Conservation (phyloP, 768 basidiomycete genomes). For the Amanita subjunquillea region DNA sequence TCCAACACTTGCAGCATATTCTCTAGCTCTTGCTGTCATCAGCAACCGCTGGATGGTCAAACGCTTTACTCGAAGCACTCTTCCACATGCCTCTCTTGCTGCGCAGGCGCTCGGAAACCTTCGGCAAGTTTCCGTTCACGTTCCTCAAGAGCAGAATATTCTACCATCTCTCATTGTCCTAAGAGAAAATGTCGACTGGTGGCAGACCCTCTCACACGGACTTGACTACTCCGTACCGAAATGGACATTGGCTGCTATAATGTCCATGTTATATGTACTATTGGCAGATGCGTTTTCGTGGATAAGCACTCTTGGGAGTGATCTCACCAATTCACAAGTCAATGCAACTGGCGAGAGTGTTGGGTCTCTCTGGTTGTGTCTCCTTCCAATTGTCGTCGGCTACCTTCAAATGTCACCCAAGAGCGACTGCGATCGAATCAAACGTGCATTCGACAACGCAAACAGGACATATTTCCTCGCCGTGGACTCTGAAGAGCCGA, state of each 20-base stretch:
- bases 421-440: too few species aligned
- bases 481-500: too few species aligned
- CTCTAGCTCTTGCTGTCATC: conserved; percentile 29
- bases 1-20: conserved; percentile 34
- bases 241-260: conserved; percentile 26
- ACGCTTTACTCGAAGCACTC: conserved; percentile 17
- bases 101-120: conserved; percentile 25
- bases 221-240: conserved; percentile 24
- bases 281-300: conserved; percentile 31
- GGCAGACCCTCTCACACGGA: conserved; percentile 20
- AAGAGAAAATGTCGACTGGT: conserved; percentile 31
- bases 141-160: conserved; percentile 16
- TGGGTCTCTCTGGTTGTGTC: conserved; percentile 19
- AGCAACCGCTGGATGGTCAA: conserved; percentile 31
- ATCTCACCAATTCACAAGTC: conserved; percentile 5
- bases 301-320: conserved; percentile 10
- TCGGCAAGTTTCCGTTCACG: conserved; percentile 29
- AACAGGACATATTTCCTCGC: too few species aligned
- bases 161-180: conserved; percentile 32
- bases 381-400: too few species aligned
- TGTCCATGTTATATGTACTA: conserved; percentile 33
- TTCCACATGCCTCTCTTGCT: conserved; percentile 21
- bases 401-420: too few species aligned
- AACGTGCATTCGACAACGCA: too few species aligned
- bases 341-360: conserved; percentile 25